Base-by-base conservation (phyloP, 441 rosid species). In the Populus hybrid region DNA sequence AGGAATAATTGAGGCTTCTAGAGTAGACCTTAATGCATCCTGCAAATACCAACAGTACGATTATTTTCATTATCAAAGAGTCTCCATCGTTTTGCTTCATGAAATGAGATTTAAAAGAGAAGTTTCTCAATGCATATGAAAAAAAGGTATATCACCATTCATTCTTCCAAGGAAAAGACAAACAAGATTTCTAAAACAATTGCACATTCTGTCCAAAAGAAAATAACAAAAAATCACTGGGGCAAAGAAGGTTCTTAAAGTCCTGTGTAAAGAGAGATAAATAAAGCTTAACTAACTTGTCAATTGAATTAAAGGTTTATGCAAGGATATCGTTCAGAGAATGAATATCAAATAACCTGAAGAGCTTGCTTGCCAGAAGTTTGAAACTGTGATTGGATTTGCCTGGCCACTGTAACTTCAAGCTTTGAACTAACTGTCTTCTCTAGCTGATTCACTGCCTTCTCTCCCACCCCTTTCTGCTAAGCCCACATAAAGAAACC, bases 381-480 rank as follows among this genome's bases (percentile, higher is more conserved):
- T 81, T 91, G 97, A 81, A 92, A 90, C 81, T 91, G 97, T 63
- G 87, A 78, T 79, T 92, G 97, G 73, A 91, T 92, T 84, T 91
- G 97, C 85, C 93, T 85, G 73, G 91, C 88, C 38, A 91, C 82
- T 10, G 90, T 81, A 69, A 85, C 88, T 84, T 92, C 97, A 76
- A 92, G 85, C 77, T 91, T 92, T 35, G 92, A 87, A 80, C 83
- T 78, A 34, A 91, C 90, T 0, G 92, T 85, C 74, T 91, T 92
- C 79, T 91, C 97, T 61, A 92, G 84, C 59, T 91, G 97, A 77
- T 75, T 89, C 75, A 89, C 88, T 57, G 88, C 89, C 84, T 86
- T 92, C 61, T 92, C 95, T 70, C 92, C 93, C 54, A 91, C 93
- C 76, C 95, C 95, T 80, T 84, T 90, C 95, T 91, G 92, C 82